phyloP scores from a whole-genome alignment of 352 stramenopile species.

The Globisporangium spinosum region DNA sequence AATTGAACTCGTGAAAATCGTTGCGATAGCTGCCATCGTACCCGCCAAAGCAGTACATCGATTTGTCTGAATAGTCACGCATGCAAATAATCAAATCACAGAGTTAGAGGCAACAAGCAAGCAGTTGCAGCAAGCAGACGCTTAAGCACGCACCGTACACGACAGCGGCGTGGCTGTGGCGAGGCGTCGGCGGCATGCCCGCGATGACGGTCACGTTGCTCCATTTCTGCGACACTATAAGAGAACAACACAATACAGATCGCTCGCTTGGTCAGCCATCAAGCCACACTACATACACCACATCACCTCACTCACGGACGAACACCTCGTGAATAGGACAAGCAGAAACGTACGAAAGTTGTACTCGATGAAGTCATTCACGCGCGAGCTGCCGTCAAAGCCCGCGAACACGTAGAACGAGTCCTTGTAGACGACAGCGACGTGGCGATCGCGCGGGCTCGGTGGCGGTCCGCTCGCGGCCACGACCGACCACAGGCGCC shows the following conservation, averaged over 20 bases:
- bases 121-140: not conserved
- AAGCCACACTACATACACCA: not conserved
- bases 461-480: slow-evolving; percentile 63
- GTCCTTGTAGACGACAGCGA: slow-evolving; percentile 91
- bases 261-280: not conserved
- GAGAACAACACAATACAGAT: not conserved
- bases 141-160: slow-evolving; percentile 54
- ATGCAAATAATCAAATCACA: not conserved
- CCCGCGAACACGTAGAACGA: slow-evolving; percentile 94
- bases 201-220: slow-evolving; percentile 65
- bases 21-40: slow-evolving; percentile 95
- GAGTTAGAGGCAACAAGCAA: not conserved
- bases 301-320: not conserved
- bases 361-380: slow-evolving; percentile 96
- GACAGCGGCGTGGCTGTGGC: slow-evolving; percentile 94
- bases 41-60: slow-evolving; percentile 90
- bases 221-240: slow-evolving; percentile 76
- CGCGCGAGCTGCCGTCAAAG: slow-evolving; percentile 90
- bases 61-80: slow-evolving; percentile 48
- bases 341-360: slow-evolving; percentile 81
- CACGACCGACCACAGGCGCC: slow-evolving; percentile 74
- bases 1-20: slow-evolving; percentile 97
- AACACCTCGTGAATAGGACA: not conserved
- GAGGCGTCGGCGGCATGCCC: slow-evolving; percentile 87
- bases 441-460: slow-evolving; percentile 92